These are phyloP conservation scores for Lojkania enalia DNA, from an alignment of 2,329 filamentous ascomycete species.

Conservation along the genomic window DNA sequence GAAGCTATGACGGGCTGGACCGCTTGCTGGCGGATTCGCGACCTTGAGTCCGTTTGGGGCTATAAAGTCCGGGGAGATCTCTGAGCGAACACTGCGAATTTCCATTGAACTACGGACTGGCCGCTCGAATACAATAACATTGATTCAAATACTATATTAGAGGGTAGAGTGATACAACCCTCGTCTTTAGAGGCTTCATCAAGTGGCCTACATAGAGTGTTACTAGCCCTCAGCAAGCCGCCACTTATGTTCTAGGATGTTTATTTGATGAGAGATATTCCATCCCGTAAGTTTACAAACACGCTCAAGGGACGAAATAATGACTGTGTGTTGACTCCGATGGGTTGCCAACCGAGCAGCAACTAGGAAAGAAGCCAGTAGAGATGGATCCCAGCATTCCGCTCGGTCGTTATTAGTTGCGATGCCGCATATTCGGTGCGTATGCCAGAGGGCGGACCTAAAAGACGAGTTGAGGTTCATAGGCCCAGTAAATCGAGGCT, in stretches of 20 bases:
- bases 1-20: conserved; percentile 59
- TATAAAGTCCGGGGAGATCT: conserved; percentile 21
- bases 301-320: conserved; percentile 47
- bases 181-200: too few species aligned
- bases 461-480: conserved; percentile 33
- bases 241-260: conserved; percentile 23
- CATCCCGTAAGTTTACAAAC: conserved; percentile 51
- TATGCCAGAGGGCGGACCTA: conserved; percentile 54
- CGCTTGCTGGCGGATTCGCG: conserved; percentile 57
- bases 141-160: too few species aligned
- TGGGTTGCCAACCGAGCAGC: conserved; percentile 55
- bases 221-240: conserved; percentile 24
- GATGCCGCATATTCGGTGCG: conserved; percentile 55
- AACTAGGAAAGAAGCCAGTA: conserved; percentile 52
- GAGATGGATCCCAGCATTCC: conserved; percentile 53
- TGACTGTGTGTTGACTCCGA: conserved; percentile 51
- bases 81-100: background rate
- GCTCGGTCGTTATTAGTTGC: conserved; percentile 52
- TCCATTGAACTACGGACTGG: too few species aligned
- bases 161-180: too few species aligned
- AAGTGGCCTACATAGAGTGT: too few species aligned
- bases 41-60: conserved; percentile 50
- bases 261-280: conserved; percentile 28
- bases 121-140: too few species aligned
- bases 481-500: conserved; percentile 50